Evolutionary conservation across 495 filamentous ascomycete genomes (phyloP), one percentile per base, ranked within the genome.

Genomic region (Talaromyces liani): DNA sequence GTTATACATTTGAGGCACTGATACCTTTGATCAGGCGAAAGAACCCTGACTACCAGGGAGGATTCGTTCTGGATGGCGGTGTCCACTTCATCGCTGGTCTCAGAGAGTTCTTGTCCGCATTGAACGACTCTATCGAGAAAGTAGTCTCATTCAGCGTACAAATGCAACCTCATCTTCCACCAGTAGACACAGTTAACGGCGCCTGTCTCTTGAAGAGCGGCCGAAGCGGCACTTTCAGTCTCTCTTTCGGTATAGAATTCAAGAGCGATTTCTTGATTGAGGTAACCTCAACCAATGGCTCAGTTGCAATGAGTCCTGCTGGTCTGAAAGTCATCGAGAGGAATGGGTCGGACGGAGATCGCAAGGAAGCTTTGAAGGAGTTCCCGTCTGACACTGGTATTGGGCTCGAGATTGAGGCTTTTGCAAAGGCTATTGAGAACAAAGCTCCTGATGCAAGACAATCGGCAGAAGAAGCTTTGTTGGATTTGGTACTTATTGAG

Each of bases 1-100:
- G n/a, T n/a, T n/a, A n/a, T n/a, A n/a, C n/a, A n/a, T n/a, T n/a
- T n/a, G n/a, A n/a, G n/a, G n/a, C n/a, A n/a, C n/a, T n/a, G n/a
- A n/a, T n/a, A n/a, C n/a, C n/a, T n/a, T n/a, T n/a, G n/a, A n/a
- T n/a, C n/a, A n/a, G n/a, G 47, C 84, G 91, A 20, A 90, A 88
- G 68, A 81, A 64, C 14, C 90, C 90, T 0, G 74, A 80, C 36
- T 83, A 92, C 68, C 88, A 91, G 69, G 91, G 89, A 25, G 91
- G 91, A 20, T 94, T 92, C 67, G 70, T 92, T 20, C 76, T 93
- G 1, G 91, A 93, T 65, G 90, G 87, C 3, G 90, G 91, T 3
- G 84, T 94, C 6, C 91, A 93, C 69, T 85, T 83, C 62, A 75
- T 87, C 33, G 91, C 90, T 18, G 87, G 75, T 0, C 73, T 87